A percentile compares a stretch with the other conserved stretches of the same genome.
phyloP scores from a whole-genome alignment of 148 eudicot species.

The Polygonum aviculare region DNA sequence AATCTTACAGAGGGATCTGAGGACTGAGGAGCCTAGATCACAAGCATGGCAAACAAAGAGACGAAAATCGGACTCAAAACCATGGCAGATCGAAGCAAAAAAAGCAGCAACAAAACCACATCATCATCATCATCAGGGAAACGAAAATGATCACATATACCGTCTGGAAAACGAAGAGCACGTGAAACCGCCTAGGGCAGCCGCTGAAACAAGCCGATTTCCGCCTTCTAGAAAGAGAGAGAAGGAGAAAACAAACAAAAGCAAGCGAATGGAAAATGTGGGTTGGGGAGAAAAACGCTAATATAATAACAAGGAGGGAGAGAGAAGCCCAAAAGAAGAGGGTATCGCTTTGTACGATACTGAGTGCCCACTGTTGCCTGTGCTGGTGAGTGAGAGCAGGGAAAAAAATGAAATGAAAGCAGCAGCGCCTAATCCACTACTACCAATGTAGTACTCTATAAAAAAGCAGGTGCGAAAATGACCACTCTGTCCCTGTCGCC shows the following conservation, averaged over 20 bases:
- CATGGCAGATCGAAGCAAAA: neutral
- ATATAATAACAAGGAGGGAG: neutral
- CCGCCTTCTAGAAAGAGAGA: neutral
- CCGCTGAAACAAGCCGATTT: neutral
- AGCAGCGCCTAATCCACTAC: neutral
- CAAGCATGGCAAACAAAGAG: neutral
- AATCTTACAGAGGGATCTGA: conserved; percentile 1
- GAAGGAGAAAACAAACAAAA: neutral
- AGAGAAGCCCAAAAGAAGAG: neutral
- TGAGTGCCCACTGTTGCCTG: neutral
- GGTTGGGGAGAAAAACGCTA: neutral
- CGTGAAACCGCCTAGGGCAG: conserved; percentile 6
- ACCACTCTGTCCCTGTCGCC: conserved; percentile 11
- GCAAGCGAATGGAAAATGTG: neutral
- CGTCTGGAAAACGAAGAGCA: neutral
- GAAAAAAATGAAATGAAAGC: neutral
- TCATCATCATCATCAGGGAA: neutral
- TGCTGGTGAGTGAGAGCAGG: neutral
- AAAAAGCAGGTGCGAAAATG: conserved; percentile 5
- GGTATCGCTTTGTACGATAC: neutral
- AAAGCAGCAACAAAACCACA: neutral
- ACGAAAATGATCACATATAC: neutral
- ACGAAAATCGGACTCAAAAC: neutral
- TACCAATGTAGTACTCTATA: neutral
- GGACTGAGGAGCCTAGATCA: neutral